Evolutionary conservation across 2,329 filamentous ascomycete genomes (phyloP).

Genomic region (Venturia effusa): DNA sequence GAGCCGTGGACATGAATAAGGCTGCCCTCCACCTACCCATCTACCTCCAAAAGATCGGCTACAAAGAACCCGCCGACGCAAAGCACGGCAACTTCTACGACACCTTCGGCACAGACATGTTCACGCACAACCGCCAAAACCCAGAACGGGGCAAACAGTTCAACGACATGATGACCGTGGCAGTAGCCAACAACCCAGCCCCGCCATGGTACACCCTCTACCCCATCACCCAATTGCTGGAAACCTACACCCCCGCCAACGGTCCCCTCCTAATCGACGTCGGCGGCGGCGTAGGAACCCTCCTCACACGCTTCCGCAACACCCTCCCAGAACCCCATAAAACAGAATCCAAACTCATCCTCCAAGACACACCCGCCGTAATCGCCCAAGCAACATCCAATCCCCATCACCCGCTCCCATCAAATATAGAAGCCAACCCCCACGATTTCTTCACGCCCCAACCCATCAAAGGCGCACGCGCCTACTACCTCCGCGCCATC

Average conservation of each 20-base stretch:
- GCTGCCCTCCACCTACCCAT: background rate
- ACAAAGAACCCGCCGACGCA: background rate
- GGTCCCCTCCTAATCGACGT: slow-evolving; percentile 10
- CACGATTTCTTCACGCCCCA: slow-evolving; percentile 25
- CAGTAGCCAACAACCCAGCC: no score
- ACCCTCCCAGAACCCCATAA: background rate
- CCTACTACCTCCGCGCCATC: slow-evolving; percentile 23
- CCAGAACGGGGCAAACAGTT: background rate
- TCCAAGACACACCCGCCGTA: slow-evolving; percentile 11
- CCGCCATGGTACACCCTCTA: background rate
- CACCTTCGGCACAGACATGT: background rate
- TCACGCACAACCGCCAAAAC: background rate
- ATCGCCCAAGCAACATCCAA: background rate
- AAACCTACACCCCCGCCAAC: background rate
- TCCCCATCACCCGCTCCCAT: background rate
- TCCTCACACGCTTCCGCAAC: background rate
- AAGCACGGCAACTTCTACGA: background rate
- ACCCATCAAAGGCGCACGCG: slow-evolving; percentile 19
- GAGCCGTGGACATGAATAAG: background rate
- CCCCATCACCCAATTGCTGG: background rate
- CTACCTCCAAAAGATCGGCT: background rate
- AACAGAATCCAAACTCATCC: background rate
- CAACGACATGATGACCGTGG: background rate
- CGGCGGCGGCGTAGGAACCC: slow-evolving; percentile 7
- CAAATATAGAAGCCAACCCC: slow-evolving; percentile 14